Conservation (phyloP, 2,329 filamentous ascomycete genomes). For the Byssothecium circinans region DNA sequence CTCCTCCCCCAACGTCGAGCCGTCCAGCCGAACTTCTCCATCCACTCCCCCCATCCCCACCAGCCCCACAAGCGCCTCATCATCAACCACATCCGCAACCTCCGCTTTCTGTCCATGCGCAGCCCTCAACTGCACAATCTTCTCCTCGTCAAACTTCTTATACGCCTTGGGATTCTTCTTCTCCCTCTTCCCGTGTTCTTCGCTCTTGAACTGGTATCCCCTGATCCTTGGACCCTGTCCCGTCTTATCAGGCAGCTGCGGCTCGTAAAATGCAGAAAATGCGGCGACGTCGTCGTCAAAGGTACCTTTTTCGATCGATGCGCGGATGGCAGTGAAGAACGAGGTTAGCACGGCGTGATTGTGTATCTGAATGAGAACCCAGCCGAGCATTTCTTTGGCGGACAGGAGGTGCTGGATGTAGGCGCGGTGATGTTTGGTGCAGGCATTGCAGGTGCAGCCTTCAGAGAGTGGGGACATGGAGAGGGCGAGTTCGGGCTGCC, state of each 20-base stretch:
- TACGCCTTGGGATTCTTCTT: constrained; percentile 40
- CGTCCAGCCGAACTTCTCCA: constrained; percentile 16
- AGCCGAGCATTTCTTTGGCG: constrained; percentile 95
- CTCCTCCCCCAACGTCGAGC: constrained; percentile 27
- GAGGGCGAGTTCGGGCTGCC: constrained; percentile 61
- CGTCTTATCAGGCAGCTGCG: constrained; percentile 70
- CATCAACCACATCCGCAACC: constrained; percentile 34
- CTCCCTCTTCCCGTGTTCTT: constrained; percentile 30
- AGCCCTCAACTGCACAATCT: constrained; percentile 28
- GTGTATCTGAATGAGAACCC: constrained; percentile 89
- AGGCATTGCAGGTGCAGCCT: constrained; percentile 79
- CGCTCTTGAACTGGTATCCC: constrained; percentile 38
- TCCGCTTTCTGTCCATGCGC: constrained; percentile 35
- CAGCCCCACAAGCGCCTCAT: constrained; percentile 36
- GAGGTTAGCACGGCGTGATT: constrained; percentile 73
- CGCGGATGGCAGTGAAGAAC: constrained; percentile 74
- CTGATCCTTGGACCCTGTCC: constrained; percentile 68
- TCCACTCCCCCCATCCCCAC: constrained; percentile 21
- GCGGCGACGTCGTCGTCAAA: constrained; percentile 57
- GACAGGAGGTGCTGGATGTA: constrained; percentile 85
- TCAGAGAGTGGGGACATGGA: constrained; percentile 63
- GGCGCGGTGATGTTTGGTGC: constrained; percentile 79
- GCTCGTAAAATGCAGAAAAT: constrained; percentile 71
- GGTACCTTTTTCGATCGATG: constrained; percentile 59
- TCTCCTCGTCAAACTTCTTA: constrained; percentile 28